These are phyloP conservation scores for Neurospora sp. DNA, from an alignment of 495 filamentous ascomycete genomes.

Conservation along the genomic window DNA sequence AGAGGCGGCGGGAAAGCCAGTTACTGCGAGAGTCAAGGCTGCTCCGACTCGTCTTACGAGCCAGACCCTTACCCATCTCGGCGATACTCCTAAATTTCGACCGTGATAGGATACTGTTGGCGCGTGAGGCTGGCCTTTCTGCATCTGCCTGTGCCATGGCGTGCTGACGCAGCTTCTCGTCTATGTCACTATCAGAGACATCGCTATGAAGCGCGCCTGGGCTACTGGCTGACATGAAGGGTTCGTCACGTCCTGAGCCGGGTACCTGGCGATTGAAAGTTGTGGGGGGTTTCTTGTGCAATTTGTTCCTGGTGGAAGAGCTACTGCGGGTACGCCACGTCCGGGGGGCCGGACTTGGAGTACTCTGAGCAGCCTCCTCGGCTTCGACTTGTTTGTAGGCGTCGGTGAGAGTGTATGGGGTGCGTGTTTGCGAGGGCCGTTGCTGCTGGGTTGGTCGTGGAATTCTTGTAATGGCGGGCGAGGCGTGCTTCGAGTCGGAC, in stretches of 20 bases:
- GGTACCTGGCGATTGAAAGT: not conserved
- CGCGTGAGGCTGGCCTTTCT: slow-evolving; percentile 17
- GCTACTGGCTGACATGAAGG: slow-evolving; percentile 5
- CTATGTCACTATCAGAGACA: slow-evolving; percentile 19
- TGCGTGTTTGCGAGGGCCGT: slow-evolving; percentile 22
- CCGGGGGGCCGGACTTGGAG: slow-evolving; percentile 39
- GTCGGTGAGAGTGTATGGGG: slow-evolving; percentile 27
- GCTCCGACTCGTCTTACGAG: slow-evolving; percentile 26
- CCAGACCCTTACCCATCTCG: slow-evolving; percentile 24
- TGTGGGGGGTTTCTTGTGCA: slow-evolving; percentile 1
- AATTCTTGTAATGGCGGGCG: slow-evolving; percentile 28
- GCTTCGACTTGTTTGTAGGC: slow-evolving; percentile 34
- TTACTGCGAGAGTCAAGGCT: slow-evolving; percentile 16
- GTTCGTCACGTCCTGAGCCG: slow-evolving; percentile 5
- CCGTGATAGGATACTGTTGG: slow-evolving; percentile 23
- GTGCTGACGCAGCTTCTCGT: slow-evolving; percentile 21
- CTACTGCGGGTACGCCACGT: slow-evolving; percentile 23
- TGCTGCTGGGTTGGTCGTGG: slow-evolving; percentile 23
- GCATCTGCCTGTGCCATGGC: slow-evolving; percentile 5
- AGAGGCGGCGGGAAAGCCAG: slow-evolving; percentile 17
- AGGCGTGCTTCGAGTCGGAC: slow-evolving; percentile 14
- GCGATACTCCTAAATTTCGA: slow-evolving; percentile 20
- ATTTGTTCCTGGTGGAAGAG: slow-evolving; percentile 9
- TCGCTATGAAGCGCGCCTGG: slow-evolving; percentile 9
- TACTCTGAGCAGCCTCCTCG: slow-evolving; percentile 33